Evolutionary conservation across 805 yeast genomes (phyloP).

Genomic region (Ogataea nitratoaversa): DNA sequence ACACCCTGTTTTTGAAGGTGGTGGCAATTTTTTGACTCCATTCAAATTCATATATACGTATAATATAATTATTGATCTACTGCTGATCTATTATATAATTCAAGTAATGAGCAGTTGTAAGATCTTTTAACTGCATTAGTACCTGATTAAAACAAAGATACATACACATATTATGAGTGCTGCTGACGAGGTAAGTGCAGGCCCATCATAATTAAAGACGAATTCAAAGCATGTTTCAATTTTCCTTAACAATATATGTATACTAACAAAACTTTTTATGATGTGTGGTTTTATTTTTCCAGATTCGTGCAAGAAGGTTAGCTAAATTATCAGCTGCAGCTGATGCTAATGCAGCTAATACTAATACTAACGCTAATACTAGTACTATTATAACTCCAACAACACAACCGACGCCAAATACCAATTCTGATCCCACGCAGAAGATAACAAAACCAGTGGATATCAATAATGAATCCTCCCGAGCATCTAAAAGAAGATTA

Average conservation of each 20-base stretch:
- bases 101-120: too few relatives aligned
- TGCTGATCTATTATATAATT: too few relatives aligned
- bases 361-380: background rate
- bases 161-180: background rate
- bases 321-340: conserved; percentile 38
- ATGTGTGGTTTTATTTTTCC: background rate
- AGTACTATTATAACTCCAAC: conserved; percentile 1
- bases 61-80: too few relatives aligned
- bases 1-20: too few relatives aligned
- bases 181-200: conserved; percentile 1
- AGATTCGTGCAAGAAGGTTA: conserved; percentile 42
- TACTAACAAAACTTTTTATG: background rate
- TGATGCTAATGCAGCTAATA: conserved; percentile 2
- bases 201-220: background rate
- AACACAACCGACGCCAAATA: conserved; percentile 3
- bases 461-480: too few relatives aligned
- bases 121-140: background rate
- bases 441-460: too few relatives aligned
- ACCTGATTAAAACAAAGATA: background rate
- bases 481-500: too few relatives aligned
- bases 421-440: background rate
- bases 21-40: too few relatives aligned
- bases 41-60: too few relatives aligned
- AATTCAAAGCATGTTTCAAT: background rate
- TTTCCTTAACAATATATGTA: conserved; percentile 1